Evolutionary conservation across 768 basidiomycete genomes (phyloP).

Genomic region (Lentinus tigrinus): DNA sequence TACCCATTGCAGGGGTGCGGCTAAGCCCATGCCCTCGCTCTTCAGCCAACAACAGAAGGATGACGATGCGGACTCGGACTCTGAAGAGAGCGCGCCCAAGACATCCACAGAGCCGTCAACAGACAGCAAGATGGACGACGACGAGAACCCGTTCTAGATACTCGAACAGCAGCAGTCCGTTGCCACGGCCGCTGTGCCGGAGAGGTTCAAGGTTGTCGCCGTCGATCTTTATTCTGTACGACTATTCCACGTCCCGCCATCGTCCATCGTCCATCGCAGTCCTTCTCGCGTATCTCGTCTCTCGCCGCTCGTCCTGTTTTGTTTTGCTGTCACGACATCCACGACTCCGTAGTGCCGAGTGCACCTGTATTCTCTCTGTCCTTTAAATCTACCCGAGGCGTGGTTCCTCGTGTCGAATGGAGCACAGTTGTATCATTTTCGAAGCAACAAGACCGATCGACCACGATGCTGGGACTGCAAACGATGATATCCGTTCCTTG

Average conservation of each 20-base stretch:
- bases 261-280: background rate
- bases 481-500: no score
- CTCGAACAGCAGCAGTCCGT: background rate
- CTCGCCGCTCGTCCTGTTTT: conserved; percentile 17
- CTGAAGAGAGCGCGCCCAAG: conserved; percentile 32
- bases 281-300: conserved; percentile 2
- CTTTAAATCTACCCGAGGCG: conserved; percentile 13
- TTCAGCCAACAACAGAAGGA: conserved; percentile 45
- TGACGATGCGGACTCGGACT: conserved; percentile 23
- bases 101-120: conserved; percentile 27
- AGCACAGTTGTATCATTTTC: background rate
- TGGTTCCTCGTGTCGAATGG: conserved; percentile 15
- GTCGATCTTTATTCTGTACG: conserved; percentile 13
- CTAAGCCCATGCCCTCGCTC: conserved; percentile 57
- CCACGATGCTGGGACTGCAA: no score
- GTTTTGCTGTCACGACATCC: conserved; percentile 19
- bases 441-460: background rate
- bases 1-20: conserved; percentile 42
- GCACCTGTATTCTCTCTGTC: conserved; percentile 14
- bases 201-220: background rate
- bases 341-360: conserved; percentile 16
- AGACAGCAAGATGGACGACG: conserved; percentile 41
- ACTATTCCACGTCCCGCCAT: background rate
- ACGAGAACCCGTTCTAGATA: conserved; percentile 69
- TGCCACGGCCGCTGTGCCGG: background rate